Conservation (phyloP, 2,329 filamentous ascomycete species). For the Paecilomyces niveus region DNA sequence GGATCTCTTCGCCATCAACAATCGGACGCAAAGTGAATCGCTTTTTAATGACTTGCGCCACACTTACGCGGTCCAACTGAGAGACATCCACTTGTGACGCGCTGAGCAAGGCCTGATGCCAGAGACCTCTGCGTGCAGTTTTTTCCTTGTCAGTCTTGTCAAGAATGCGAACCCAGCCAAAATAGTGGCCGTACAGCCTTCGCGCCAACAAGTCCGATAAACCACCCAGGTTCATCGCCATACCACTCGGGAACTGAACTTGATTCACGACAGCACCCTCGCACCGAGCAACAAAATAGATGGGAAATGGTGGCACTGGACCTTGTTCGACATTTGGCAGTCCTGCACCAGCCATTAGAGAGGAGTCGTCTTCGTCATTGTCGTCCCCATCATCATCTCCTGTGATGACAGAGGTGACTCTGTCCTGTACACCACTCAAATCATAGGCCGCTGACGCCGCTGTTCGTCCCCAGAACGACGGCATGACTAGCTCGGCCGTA, state of each 20-base stretch:
- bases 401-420: not conserved
- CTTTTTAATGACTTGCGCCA: constrained; percentile 47
- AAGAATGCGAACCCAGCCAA: constrained; percentile 53
- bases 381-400: constrained; percentile 30
- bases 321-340: constrained; percentile 18
- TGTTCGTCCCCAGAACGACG: not conserved
- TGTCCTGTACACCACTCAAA: not conserved
- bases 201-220: constrained; percentile 48
- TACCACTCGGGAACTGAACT: constrained; percentile 37
- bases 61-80: constrained; percentile 37
- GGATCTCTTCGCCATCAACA: constrained; percentile 15
- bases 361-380: constrained; percentile 29
- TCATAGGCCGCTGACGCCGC: not conserved
- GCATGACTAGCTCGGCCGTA: not conserved
- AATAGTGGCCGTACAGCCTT: constrained; percentile 55
- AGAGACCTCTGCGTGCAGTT: constrained; percentile 33
- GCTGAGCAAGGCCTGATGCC: constrained; percentile 55
- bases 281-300: constrained; percentile 44
- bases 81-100: constrained; percentile 41
- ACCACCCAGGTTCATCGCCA: constrained; percentile 49
- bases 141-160: constrained; percentile 22
- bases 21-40: constrained; percentile 30
- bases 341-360: constrained; percentile 25
- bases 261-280: constrained; percentile 40
- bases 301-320: constrained; percentile 21